Conservation (phyloP, 1,139 yeast genomes). For the Saccharomyces hybrid region DNA sequence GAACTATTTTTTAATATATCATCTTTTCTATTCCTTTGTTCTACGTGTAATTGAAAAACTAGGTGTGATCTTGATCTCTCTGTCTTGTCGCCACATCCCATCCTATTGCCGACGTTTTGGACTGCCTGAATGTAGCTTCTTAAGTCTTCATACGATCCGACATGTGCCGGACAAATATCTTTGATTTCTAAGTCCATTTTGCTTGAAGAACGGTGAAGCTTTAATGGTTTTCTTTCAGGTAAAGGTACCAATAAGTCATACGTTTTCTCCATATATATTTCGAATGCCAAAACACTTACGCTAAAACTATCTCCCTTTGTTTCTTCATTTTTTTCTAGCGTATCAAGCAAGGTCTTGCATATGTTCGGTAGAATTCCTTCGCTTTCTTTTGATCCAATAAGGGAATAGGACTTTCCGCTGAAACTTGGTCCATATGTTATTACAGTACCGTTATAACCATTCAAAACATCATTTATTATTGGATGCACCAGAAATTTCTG, state of each 20-base stretch:
- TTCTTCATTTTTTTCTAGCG: constrained; percentile 40
- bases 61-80: constrained; percentile 80
- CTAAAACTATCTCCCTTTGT: constrained; percentile 38
- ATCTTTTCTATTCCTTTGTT: constrained; percentile 48
- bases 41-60: constrained; percentile 59
- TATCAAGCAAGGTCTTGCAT: constrained; percentile 55
- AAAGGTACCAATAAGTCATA: constrained; percentile 47
- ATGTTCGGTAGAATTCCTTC: constrained; percentile 66
- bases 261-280: constrained; percentile 73
- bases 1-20: constrained; percentile 16
- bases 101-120: constrained; percentile 30
- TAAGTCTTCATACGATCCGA: constrained; percentile 10
- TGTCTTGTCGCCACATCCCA: constrained; percentile 50
- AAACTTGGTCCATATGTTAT: constrained; percentile 89
- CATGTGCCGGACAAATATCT: constrained; percentile 16
- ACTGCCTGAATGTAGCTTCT: constrained; percentile 2
- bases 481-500: constrained; percentile 36
- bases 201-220: constrained; percentile 10
- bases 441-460: constrained; percentile 72
- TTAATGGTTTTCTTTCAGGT: constrained; percentile 9
- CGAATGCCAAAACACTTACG: constrained; percentile 70
- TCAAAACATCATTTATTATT: not conserved
- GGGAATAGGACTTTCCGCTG: constrained; percentile 78
- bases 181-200: constrained; percentile 26
- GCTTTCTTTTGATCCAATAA: constrained; percentile 56